Percentiles rank a stretch among this genome's conserved stretches.
Evolutionary conservation across 352 stramenopile species (phyloP).

Genomic region (Phytophthora vignae): DNA sequence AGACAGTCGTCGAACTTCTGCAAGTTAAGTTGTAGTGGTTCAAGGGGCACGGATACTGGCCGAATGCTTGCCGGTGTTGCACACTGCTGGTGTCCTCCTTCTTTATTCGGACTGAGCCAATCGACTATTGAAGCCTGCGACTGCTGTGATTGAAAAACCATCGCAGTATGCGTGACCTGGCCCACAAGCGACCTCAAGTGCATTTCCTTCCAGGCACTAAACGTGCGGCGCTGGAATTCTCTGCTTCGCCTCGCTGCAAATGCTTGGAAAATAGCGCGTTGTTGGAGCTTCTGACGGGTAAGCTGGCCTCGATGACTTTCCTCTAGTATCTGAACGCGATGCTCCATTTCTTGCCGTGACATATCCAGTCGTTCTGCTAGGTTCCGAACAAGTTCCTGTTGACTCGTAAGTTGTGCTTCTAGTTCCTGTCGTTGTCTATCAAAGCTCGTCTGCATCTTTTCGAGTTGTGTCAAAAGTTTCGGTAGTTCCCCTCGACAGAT

Average conservation of each 20-base stretch:
- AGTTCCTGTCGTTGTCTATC: conserved; percentile 18
- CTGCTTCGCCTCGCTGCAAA: conserved; percentile 8
- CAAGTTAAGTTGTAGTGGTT: conserved; percentile 3
- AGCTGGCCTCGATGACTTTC: conserved; percentile 2
- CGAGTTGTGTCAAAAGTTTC: conserved; percentile 17
- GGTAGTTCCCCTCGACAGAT: conserved; percentile 25
- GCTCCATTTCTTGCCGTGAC: conserved; percentile 36
- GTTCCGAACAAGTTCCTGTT: conserved; percentile 5
- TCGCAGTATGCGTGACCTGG: conserved; percentile 71
- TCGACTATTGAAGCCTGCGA: background rate
- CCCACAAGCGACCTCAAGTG: conserved; percentile 56
- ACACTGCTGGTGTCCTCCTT: background rate
- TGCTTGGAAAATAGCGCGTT: conserved; percentile 14
- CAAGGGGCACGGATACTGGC: background rate
- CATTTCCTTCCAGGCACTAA: conserved; percentile 60
- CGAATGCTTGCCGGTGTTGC: conserved; percentile 11
- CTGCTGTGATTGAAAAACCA: conserved; percentile 47
- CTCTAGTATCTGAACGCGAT: conserved; percentile 5
- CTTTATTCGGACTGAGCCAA: background rate
- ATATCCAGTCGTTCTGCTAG: conserved; percentile 35
- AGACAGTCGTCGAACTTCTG: background rate
- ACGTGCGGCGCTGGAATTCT: conserved; percentile 30
- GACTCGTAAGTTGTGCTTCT: conserved; percentile 3
- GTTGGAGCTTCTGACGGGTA: conserved; percentile 20
- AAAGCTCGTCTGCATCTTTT: conserved; percentile 11